These are phyloP conservation scores for Tolypocladium endophyticum DNA, from an alignment of 2,329 filamentous ascomycete species.

Conservation along the genomic window DNA sequence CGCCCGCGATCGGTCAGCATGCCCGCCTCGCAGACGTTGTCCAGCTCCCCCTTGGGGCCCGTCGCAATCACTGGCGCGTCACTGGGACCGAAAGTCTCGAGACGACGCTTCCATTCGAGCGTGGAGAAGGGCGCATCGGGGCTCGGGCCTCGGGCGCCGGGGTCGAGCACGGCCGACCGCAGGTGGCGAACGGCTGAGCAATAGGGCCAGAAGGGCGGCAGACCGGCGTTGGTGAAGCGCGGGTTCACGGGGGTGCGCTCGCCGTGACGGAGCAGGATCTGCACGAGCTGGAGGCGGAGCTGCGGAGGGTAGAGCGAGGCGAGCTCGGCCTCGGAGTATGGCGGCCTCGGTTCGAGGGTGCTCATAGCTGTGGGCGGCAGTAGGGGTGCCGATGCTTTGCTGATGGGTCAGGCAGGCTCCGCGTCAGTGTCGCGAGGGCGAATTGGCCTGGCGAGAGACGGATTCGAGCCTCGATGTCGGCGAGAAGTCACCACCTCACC, in stretches of 20 bases:
- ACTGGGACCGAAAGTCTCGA: constrained; percentile 70
- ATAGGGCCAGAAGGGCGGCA: constrained; percentile 76
- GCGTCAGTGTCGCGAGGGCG: background rate
- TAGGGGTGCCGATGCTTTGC: background rate
- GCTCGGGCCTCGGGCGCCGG: constrained; percentile 16
- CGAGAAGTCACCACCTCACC: too few species aligned
- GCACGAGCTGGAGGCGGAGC: constrained; percentile 79
- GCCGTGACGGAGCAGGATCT: constrained; percentile 74
- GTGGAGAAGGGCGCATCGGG: constrained; percentile 26
- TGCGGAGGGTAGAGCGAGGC: constrained; percentile 67
- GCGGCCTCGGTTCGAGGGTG: constrained; percentile 58
- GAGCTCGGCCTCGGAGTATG: constrained; percentile 76
- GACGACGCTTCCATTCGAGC: constrained; percentile 55
- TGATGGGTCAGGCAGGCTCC: background rate
- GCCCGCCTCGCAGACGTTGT: constrained; percentile 69
- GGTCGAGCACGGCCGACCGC: constrained; percentile 38
- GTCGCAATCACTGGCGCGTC: constrained; percentile 61
- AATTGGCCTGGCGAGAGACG: background rate
- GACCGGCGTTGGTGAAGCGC: constrained; percentile 73
- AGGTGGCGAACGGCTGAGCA: constrained; percentile 69
- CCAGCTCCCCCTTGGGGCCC: constrained; percentile 59
- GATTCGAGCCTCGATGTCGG: background rate
- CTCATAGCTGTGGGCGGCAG: constrained; percentile 49
- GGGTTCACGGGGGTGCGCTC: constrained; percentile 75
- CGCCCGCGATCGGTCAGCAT: constrained; percentile 69